Base-by-base conservation (phyloP, 495 filamentous ascomycete species). In the Monascus purpureus region DNA sequence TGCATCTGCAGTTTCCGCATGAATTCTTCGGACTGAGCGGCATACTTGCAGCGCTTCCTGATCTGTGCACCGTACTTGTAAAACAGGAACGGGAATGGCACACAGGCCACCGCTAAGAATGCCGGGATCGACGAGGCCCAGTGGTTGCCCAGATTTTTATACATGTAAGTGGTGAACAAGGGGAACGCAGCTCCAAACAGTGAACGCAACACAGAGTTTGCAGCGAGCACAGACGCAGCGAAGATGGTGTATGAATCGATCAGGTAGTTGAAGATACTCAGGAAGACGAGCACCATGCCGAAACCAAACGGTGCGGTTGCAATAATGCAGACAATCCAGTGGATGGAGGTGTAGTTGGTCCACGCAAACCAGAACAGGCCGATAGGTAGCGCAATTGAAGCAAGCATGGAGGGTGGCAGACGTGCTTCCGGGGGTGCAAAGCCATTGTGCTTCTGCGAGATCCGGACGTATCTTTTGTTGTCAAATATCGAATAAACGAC, bases 141-240 rank as follows among this genome's bases (percentile, higher is more conserved):
- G 60, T 87, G 79, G 37, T 80, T 75, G 36, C 82, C 82, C 1
- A 93, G 68, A 46, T 73, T 62, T 4, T 61, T 20, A 50, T 82
- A 90, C 77, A 90, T 81, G 35, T 78, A 62, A 0, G 67, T 71
- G 2, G 82, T 88, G 63, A 93, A 90, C 0, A 93, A 63, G 2
- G 83, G 84, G 61, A 93, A 90, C 0, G 70, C 77, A n/a, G 81
- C 77, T 43, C 84, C 83, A 47, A 88, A 85, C 18, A 61, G 31
- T 2, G 68, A 73, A 33, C 73, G 67, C 25, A 88, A 54, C 3
- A 87, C 72, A 11, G 75, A 67, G 53, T 82, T 86, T 20, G 81
- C 80, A 1, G 83, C 83, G 11, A 92, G 59, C 1, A 82, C 82
- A 1, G 75, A 81, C 1, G 83, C 82, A 4, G 82, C 82, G 42